Percentiles rank a stretch among this genome's conserved stretches.
Evolutionary conservation across 2,329 filamentous ascomycete genomes (phyloP).

Genomic region (Alternaria sp.): DNA sequence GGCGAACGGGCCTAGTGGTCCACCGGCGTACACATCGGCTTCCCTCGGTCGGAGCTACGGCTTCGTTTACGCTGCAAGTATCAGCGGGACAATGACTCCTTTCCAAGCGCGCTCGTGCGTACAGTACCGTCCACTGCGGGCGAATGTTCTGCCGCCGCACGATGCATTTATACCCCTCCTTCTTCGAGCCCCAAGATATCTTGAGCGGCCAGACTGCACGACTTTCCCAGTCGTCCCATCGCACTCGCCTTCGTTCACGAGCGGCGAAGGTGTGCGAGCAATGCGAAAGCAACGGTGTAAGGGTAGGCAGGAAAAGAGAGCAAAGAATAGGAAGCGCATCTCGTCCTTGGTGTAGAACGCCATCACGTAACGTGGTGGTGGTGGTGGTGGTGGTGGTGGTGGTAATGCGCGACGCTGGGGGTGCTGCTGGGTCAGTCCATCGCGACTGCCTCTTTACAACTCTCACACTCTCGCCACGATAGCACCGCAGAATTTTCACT

Average conservation of each 20-base stretch:
- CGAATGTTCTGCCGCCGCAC: not conserved
- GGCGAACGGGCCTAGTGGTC: not conserved
- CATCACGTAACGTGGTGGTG: conserved; percentile 27
- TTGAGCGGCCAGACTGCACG: not conserved
- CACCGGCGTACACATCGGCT: not conserved
- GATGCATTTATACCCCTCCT: not conserved
- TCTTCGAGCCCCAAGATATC: not conserved
- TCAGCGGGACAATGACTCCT: not conserved
- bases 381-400: no score
- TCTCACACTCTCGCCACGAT: no score
- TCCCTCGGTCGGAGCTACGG: not conserved
- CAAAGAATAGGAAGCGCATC: conserved; percentile 35
- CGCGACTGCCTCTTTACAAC: no score
- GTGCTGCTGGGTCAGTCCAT: no score
- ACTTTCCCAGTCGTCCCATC: not conserved
- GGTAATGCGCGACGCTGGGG: no score
- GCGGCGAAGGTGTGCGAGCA: conserved; percentile 7
- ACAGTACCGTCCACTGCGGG: not conserved
- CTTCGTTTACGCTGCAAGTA: not conserved
- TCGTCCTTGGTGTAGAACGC: conserved; percentile 25
- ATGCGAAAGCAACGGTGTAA: conserved; percentile 27
- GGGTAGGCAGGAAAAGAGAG: conserved; percentile 35
- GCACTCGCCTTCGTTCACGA: no score
- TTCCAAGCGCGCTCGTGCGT: not conserved
- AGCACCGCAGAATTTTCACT: no score